These are phyloP conservation scores for Sutorius eximius DNA, from an alignment of 1,284 basidiomycete genomes.

Conservation along the genomic window DNA sequence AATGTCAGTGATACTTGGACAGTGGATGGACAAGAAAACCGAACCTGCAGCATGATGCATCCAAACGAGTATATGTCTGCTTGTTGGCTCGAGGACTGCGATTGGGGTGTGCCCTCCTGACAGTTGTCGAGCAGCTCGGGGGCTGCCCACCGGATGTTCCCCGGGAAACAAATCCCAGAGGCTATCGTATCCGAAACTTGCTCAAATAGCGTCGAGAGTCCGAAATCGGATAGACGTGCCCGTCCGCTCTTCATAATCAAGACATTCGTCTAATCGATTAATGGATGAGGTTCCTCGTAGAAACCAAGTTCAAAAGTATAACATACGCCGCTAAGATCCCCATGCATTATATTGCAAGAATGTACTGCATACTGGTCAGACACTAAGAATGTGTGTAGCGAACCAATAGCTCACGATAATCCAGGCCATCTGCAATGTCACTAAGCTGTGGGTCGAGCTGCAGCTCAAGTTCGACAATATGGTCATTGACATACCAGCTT, in stretches of 20 bases:
- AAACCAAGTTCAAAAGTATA: background rate
- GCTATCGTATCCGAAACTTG: constrained; percentile 22
- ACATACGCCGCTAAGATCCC: constrained; percentile 31
- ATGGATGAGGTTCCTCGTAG: background rate
- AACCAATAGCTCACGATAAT: constrained; percentile 18
- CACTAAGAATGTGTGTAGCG: background rate
- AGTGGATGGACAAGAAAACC: background rate
- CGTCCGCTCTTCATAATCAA: constrained; percentile 28
- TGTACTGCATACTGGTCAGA: constrained; percentile 21
- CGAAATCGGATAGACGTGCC: constrained; percentile 30
- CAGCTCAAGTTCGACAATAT: background rate
- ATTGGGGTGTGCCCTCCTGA: constrained; percentile 2
- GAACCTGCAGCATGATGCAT: constrained; percentile 31
- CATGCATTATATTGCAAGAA: constrained; percentile 22
- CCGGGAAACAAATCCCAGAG: constrained; percentile 22
- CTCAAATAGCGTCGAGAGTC: constrained; percentile 31
- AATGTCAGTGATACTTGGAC: background rate
- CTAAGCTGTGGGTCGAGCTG: constrained; percentile 17
- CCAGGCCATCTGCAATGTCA: constrained; percentile 25
- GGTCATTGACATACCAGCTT: constrained; percentile 12
- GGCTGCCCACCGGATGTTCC: constrained; percentile 34
- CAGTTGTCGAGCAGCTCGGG: constrained; percentile 19
- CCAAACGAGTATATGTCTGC: constrained; percentile 32
- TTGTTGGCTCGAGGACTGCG: constrained; percentile 21
- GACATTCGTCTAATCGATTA: constrained; percentile 29